Base-by-base conservation (phyloP, 495 filamentous ascomycete species). In the Trichoderma erinaceum region DNA sequence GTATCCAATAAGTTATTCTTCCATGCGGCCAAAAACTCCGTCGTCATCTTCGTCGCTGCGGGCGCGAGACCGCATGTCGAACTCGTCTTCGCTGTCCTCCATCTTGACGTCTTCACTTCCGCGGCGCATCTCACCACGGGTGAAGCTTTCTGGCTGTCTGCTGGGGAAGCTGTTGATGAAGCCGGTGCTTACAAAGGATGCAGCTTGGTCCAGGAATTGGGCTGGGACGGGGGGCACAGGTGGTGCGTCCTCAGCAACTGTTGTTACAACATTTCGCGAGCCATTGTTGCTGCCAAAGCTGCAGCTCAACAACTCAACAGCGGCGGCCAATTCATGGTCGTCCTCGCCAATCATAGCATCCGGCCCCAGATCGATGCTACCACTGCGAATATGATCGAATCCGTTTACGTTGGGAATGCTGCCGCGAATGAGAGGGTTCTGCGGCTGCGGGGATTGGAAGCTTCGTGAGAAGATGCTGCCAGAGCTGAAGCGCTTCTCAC, bases 11-110 rank as follows among this genome's bases (percentile, higher is more conserved):
- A 56, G 58, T 79, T 84, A 97, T 78, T 95, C 92, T 75, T 99
- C 95, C 94, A 97, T 97, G 68, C 86, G 87, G 27, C 95, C 95
- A 82, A 99, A 99, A 65, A 99, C 80, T 68, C 92, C 93, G 69
- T 97, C 95, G 66, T 97, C 94, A 64, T 97, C 93, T 71, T 98
- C 94, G 73, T 96, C 92, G 70, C 86, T 88, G 35, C 88, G 86
- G 11, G 83, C 84, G 21, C 85, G 81, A 52, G 80, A 83, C 44
- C 81, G 84, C 71, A 82, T 83, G 67, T 92, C 87, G 69, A 88
- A 90, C 46, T 94, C 91, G 68, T 96, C 92, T 65, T 96, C 91
- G 67, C 90, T 90, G 50, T 86, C 85, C 66, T 87, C 86, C 87
- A 90, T 90, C 76, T 88, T 87, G n/a, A 88, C 82, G 68, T 90